Conservation (phyloP, 352 stramenopile genomes). For the Blastocystis hominis region DNA sequence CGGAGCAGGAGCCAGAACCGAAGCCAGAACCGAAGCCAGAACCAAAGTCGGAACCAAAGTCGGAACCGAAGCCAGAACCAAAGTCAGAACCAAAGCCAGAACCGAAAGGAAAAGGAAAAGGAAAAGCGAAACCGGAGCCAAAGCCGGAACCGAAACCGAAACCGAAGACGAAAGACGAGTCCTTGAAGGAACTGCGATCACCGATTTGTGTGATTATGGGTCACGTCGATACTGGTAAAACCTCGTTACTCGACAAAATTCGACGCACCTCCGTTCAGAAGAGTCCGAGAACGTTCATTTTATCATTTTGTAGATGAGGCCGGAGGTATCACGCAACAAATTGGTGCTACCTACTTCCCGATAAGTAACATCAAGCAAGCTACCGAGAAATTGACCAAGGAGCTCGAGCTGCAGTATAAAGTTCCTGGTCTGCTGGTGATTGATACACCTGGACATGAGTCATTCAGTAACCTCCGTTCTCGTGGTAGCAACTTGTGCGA, state of each 20-base stretch:
- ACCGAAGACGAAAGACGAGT: constrained; percentile 67
- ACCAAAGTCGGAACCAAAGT: no score
- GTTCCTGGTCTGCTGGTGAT: constrained; percentile 86
- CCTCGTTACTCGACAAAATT: constrained; percentile 98
- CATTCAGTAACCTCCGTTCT: constrained; percentile 92
- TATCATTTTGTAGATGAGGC: constrained; percentile 70
- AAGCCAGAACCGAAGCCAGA: no score
- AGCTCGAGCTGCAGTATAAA: constrained; percentile 75
- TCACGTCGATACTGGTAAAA: constrained; percentile 94
- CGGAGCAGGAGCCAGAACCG: no score
- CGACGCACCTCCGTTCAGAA: constrained; percentile 93
- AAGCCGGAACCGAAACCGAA: constrained; percentile 64
- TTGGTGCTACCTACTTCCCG: constrained; percentile 85
- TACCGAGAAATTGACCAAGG: constrained; percentile 69
- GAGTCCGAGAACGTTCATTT: constrained; percentile 15
- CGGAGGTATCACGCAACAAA: constrained; percentile 96
- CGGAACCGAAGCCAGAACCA: no score
- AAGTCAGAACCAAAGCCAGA: no score
- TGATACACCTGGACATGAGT: constrained; percentile 98
- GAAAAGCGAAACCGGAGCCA: no score
- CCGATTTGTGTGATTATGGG: constrained; percentile 99
- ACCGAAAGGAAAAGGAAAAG: no score
- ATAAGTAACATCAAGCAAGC: constrained; percentile 80
- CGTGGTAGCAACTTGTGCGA: constrained; percentile 92
- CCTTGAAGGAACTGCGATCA: constrained; percentile 83